phyloP scores from a whole-genome alignment of 768 basidiomycete species.

The Collybia sp. region DNA sequence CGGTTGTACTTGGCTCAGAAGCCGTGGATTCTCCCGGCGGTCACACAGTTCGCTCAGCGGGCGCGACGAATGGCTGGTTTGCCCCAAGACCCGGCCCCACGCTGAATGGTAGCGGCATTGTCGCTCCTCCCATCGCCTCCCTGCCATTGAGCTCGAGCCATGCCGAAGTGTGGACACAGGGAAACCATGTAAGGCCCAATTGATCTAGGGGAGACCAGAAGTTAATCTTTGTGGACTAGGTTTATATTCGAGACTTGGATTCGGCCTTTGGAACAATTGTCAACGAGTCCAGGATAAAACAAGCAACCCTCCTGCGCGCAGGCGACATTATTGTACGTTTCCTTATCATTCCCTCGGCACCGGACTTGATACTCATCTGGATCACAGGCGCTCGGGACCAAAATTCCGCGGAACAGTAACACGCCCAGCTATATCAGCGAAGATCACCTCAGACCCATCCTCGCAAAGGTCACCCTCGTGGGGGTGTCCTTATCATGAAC shows the following conservation, averaged over 20 bases:
- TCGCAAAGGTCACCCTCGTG: constrained; percentile 32
- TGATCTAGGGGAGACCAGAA: neutral
- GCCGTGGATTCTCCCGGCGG: constrained; percentile 5
- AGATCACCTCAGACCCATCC: constrained; percentile 40
- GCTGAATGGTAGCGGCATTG: constrained; percentile 6
- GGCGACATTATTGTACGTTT: constrained; percentile 41
- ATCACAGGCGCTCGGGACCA: constrained; percentile 34
- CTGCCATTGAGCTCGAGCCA: constrained; percentile 38
- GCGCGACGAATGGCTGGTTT: constrained; percentile 38
- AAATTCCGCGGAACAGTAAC: constrained; percentile 29
- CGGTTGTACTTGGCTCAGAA: constrained; percentile 26
- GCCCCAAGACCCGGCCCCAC: constrained; percentile 18
- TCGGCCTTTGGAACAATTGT: constrained; percentile 44
- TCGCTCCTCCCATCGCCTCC: constrained; percentile 24
- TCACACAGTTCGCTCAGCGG: constrained; percentile 15
- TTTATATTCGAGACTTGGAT: constrained; percentile 42
- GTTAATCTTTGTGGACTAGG: constrained; percentile 19
- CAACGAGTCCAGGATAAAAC: constrained; percentile 35
- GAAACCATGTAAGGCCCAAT: constrained; percentile 28
- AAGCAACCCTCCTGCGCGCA: constrained; percentile 28
- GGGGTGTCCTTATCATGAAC: constrained; percentile 17
- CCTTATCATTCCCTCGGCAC: neutral
- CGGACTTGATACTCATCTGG: constrained; percentile 6
- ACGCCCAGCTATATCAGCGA: constrained; percentile 35
- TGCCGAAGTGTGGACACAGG: constrained; percentile 42